Evolutionary conservation across 2,329 filamentous ascomycete species (phyloP), one percentile per base, ranked within the genome.

Genomic region (Grosmannia serpens): DNA sequence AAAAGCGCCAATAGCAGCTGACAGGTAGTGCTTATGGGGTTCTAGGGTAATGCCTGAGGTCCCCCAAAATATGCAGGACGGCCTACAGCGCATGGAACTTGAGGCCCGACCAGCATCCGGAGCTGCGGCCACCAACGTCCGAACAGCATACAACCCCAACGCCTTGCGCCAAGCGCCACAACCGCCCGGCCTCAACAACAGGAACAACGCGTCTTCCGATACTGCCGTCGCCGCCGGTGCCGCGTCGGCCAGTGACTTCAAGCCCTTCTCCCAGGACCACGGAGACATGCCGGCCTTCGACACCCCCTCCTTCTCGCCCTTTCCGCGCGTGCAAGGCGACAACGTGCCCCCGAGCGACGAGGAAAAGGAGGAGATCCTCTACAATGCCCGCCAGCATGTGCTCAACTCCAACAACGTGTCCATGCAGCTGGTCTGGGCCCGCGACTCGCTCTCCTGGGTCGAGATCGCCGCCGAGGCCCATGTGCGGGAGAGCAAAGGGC

Each of bases 401-500:
- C 79, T 99, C 62, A 89, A 91, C 68, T 96, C 91, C 53, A 95
- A 95, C 67, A 91, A 99, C 70, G 90, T 95, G 54, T 87, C 95
- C 65, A 95, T 95, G 84, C 94, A 99, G 75, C 81, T 99, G 67
- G 89, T 89, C 61, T 99, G 94, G 94, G 92, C 94, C 47, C 88
- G 95, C 68, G 94, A 97, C 73, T 87, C 91, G 51, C 79, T 99
- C 60, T 84, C 86, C 57, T 96, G 91, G 77, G 89, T 92, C 35
- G 92, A 96, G 67, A 86, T 91, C 59, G 83, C 89, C 54, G 82
- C 86, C 67, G 86, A 95, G 65, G 86, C 91, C 61, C 84, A 87
- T 66, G 76, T 84, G 60, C 84, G 90, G 59, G 81, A 91, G 50
- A 70, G 71, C 63, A 69, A 61, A 68, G 73, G 67, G n/a, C n/a